Conservation (phyloP, 2,329 filamentous ascomycete genomes). For the Claviceps humidiphila region DNA sequence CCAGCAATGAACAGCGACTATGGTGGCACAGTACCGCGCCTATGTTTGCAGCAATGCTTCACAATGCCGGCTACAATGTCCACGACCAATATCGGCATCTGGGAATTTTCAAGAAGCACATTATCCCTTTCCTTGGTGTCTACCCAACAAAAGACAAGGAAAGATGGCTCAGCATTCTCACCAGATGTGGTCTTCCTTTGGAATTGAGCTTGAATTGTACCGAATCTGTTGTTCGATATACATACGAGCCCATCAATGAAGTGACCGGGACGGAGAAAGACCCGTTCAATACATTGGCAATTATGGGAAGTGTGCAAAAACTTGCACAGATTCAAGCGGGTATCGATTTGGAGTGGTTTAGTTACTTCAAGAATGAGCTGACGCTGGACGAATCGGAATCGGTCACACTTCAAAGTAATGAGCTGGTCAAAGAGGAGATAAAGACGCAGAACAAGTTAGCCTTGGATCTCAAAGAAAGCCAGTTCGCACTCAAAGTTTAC, state of each 20-base stretch:
- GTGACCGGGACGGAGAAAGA: background rate
- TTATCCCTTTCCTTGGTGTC: background rate
- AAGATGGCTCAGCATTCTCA: background rate
- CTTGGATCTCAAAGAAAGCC: background rate
- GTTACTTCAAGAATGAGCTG: background rate
- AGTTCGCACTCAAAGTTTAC: background rate
- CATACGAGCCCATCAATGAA: background rate
- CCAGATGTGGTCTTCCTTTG: background rate
- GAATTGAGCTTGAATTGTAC: slow-evolving; percentile 2
- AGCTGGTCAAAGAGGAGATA: background rate
- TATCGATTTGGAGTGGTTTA: background rate
- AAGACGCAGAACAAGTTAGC: slow-evolving; percentile 1
- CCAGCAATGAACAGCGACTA: background rate
- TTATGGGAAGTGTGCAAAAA: background rate
- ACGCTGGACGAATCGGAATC: background rate
- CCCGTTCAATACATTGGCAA: background rate
- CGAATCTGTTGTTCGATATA: background rate
- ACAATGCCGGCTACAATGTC: background rate
- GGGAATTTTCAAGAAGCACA: background rate
- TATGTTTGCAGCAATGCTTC: background rate
- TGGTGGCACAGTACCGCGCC: slow-evolving; percentile 4
- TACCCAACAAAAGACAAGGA: background rate
- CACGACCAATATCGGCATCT: background rate
- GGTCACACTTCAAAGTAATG: background rate
- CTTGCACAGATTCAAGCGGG: background rate